Conservation (phyloP, 495 filamentous ascomycete genomes). For the Tetracladium setigerum region DNA sequence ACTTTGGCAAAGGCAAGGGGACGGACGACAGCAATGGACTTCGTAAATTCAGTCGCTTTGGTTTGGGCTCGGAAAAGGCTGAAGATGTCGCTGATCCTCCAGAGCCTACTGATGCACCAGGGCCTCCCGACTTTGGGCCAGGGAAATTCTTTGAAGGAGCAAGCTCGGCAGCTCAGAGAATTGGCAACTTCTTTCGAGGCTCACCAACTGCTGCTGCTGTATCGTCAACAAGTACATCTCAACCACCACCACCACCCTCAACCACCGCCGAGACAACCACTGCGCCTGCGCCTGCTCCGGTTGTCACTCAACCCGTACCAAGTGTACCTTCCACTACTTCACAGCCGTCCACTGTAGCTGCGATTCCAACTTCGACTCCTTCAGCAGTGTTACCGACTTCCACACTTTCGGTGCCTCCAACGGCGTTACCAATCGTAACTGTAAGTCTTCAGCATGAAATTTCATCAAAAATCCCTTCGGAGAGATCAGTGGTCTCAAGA, state of each 20-base stretch:
- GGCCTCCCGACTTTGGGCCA: too few species aligned
- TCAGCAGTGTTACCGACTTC: not conserved
- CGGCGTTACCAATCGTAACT: not conserved
- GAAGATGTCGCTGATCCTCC: not conserved
- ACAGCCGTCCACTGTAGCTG: not conserved
- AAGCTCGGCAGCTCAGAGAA: not conserved
- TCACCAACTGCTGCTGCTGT: not conserved
- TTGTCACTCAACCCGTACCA: conserved; percentile 1
- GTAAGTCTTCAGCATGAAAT: too few species aligned
- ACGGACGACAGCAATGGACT: conserved; percentile 6
- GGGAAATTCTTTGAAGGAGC: not conserved
- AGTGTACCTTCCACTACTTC: not conserved
- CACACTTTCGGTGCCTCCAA: conserved; percentile 4
- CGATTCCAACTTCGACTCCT: not conserved
- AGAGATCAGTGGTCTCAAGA: too few species aligned
- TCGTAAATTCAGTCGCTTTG: conserved; percentile 8
- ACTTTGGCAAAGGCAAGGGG: conserved; percentile 9
- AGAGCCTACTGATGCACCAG: too few species aligned
- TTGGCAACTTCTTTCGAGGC: not conserved
- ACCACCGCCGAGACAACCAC: not conserved
- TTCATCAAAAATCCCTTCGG: too few species aligned
- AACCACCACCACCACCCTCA: not conserved
- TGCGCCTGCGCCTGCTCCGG: not conserved
- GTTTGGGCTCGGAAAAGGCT: conserved; percentile 6
- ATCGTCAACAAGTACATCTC: not conserved